Base-by-base conservation (phyloP, 2,329 filamentous ascomycete genomes). In the Chaetomiaceae sp. region DNA sequence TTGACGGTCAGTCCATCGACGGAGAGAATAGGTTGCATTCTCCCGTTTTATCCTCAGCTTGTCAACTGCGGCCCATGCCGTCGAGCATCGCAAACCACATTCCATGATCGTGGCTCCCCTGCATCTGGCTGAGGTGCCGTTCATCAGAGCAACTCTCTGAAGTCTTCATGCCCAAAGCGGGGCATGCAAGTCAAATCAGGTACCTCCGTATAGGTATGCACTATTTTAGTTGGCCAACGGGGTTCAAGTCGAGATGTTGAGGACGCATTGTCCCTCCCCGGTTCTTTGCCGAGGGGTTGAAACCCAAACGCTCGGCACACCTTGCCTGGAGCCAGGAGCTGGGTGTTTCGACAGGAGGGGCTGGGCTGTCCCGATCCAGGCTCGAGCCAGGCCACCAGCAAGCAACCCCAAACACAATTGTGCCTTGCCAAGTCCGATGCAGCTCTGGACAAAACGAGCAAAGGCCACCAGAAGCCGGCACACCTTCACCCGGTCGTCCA, bases 131-230 rank as follows among this genome's bases (percentile, higher is more conserved):
- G 37, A 39, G 20, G 7, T 17, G 22, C 20, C 9, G 38, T 12
- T 12, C 5, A 9, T 34, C 11, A 23, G 7, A 34, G 34, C 9
- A 23, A 38, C 11, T 48, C 9, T 22, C n/a, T 23, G 29, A 22
- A n/a, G 55, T 37, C 40, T 48, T 46, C 34, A 33, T 52, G 51
- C 54, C 57, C 55, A 51, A 59, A 59, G 57, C 54, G 57, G 57
- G 54, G 54, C 54, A 20, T 36, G 22, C 17, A 34, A 29, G 38
- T 12, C 45, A 45, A 44, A n/a, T n/a, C n/a, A n/a, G n/a, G n/a
- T n/a, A n/a, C n/a, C n/a, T n/a, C n/a, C n/a, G n/a, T n/a, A n/a
- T n/a, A n/a, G n/a, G n/a, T n/a, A n/a, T n/a, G n/a, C n/a, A 22
- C 57, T 57, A 59, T 59, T 59, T 59, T 59, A 51, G 51, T 48